Evolutionary conservation across 345 rosid genomes (phyloP), one percentile per base, ranked within the genome.

Genomic region (Eucalyptus caleyi): DNA sequence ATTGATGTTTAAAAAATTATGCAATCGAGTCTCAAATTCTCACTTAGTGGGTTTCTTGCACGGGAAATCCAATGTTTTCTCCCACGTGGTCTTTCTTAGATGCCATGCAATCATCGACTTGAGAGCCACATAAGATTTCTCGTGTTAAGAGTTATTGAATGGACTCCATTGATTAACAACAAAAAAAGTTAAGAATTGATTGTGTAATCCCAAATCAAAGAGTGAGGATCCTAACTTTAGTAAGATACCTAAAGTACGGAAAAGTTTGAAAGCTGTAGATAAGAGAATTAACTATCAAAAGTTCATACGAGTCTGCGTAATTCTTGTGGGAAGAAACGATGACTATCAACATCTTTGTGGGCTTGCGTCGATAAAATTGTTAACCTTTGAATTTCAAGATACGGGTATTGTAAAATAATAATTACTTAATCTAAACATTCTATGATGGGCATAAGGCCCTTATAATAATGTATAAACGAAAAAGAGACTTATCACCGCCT

Each of bases 111-210:
- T 27, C 69, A 60, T 3, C 3, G 2, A 65, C 77, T 15, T 7
- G 37, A 65, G 19, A n/a, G 37, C 1, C 72, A n/a, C 72, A 8
- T n/a, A 65, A 65, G 21, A n/a, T 65, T 65, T n/a, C 19, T 15
- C 10, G 19, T 0, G 2, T 65, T 8, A 4, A 1, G 10, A n/a
- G 6, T n/a, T 53, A 53, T 53, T 0, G 2, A 53, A 32, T 16
- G 81, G 23, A 34, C 13, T 72, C 5, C 42, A 72, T 72, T 37
- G 0, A 72, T 24, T 11, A 34, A 72, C 14, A 12, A 11, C 45
- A 9, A 72, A 34, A 34, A 32, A 72, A 5, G 7, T 18, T 18
- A 5, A 34, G 44, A 72, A 19, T 11, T 11, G 26, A 72, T 72
- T 3, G 15, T 72, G 14, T 23, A 72, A 37, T 72, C 45, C 83